Evolutionary conservation across 2,329 filamentous ascomycete species (phyloP), one percentile per base, ranked within the genome.

Genomic region (Raffaelea ambrosiae): DNA sequence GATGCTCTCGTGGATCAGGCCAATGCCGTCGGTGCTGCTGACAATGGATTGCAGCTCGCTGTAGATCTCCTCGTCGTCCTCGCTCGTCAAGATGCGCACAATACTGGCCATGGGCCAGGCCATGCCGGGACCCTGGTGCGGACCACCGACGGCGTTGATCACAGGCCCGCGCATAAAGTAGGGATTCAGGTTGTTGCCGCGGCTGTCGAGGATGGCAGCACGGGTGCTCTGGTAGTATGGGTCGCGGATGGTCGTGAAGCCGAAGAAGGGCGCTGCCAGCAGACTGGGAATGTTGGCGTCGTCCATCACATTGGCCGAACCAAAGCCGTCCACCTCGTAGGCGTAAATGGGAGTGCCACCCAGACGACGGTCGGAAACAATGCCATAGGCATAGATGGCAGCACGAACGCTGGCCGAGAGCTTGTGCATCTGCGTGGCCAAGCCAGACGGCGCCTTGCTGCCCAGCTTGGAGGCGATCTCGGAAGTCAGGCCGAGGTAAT

Each of bases 41-140:
- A 95, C 77, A 13, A 83, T 67, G 51, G 80, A 66, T 41, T 56
- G 71, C 45, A 95, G 66, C n/a, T 78, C 75, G n/a, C 66, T 63
- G 36, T 67, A 66, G 50, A 95, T 94, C 69, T 94, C 88, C 0
- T 71, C 71, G 45, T 91, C 86, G 48, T 87, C 75, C 41, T 88
- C 76, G 35, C 77, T 81, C 2, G 88, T 95, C 74, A 91, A 77
- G 31, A 86, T 83, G 61, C 86, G 81, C 49, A 90, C 80, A 43
- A 95, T 80, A 54, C 87, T 73, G 41, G 81, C 86, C 87, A 95
- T 94, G 1, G 89, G 88, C 89, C 89, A 95, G 16, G 86, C 88
- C 59, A 83, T 82, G 50, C 82, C 76, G 2, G 88, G 75, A 0
- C 74, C 72, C 9, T 70, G 62, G 54, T 78, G 74, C 21, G 74